Conservation (phyloP, 176 grass and related monocot species). For the Raddia guianensis region DNA sequence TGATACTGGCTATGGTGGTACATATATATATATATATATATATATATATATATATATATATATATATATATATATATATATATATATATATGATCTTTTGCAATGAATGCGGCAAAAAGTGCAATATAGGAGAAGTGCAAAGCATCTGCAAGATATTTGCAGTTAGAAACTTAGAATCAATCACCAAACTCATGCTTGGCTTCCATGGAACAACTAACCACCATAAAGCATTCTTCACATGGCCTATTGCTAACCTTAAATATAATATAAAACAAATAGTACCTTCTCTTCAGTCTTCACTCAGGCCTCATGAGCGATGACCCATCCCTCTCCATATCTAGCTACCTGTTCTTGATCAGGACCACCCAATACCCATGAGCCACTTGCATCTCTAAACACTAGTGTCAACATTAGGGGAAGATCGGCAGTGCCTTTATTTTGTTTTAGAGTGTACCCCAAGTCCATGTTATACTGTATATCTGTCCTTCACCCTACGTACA, state of each 20-base stretch:
- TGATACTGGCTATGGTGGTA: background rate
- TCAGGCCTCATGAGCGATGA: background rate
- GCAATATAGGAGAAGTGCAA: conserved; percentile 21
- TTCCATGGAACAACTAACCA: conserved; percentile 29
- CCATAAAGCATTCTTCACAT: conserved; percentile 40
- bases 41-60: background rate
- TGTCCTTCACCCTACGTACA: background rate
- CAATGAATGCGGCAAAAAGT: conserved; percentile 31
- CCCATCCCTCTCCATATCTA: background rate
- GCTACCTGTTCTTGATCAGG: conserved; percentile 19
- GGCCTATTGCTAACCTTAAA: conserved; percentile 16
- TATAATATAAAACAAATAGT: background rate
- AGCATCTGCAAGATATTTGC: conserved; percentile 28
- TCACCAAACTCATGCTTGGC: conserved; percentile 38
- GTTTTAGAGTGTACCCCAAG: conserved; percentile 40
- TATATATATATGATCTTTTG: background rate
- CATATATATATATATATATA: background rate
- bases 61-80: background rate
- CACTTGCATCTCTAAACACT: background rate
- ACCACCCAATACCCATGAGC: background rate
- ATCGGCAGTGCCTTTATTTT: background rate
- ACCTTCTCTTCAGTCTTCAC: background rate
- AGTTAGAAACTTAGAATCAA: conserved; percentile 18
- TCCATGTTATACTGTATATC: background rate
- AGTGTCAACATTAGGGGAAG: background rate